phyloP scores from a whole-genome alignment of 2,329 filamentous ascomycete species.

The Hawksworthiomyces lignivorus region DNA sequence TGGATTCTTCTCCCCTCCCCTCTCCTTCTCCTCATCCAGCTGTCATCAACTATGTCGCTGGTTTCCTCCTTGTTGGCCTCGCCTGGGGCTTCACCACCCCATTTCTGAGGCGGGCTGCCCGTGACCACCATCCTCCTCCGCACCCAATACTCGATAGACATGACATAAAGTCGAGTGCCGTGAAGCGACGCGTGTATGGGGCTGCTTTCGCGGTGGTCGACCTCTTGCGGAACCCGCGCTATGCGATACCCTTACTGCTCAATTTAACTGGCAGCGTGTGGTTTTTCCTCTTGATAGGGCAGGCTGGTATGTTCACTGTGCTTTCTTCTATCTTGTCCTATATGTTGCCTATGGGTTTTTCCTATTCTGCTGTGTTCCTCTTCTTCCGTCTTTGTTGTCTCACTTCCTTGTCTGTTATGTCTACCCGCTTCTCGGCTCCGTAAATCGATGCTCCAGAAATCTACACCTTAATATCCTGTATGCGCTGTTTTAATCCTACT shows the following conservation, averaged over 20 bases:
- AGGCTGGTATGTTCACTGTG: conserved; percentile 81
- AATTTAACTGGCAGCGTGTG: conserved; percentile 91
- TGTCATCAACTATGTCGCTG: conserved; percentile 83
- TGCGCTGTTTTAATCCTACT: too few relatives aligned
- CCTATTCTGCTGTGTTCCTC: not conserved
- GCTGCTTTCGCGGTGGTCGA: conserved; percentile 70
- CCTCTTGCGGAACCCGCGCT: conserved; percentile 70
- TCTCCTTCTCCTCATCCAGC: too few relatives aligned
- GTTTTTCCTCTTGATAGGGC: conserved; percentile 92
- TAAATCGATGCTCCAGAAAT: too few relatives aligned
- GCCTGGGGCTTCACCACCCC: conserved; percentile 91
- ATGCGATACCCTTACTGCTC: conserved; percentile 74
- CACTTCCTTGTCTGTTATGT: too few relatives aligned
- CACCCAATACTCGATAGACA: conserved; percentile 47
- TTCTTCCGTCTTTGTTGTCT: not conserved
- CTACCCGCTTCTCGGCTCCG: too few relatives aligned
- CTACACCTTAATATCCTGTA: too few relatives aligned
- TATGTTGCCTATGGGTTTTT: conserved; percentile 2
- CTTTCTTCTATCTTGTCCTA: not conserved
- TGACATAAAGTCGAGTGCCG: conserved; percentile 47
- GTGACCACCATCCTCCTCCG: conserved; percentile 58
- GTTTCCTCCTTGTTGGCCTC: conserved; percentile 82
- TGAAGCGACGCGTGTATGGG: conserved; percentile 54
- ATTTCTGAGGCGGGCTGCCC: conserved; percentile 83
- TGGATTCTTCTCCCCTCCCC: too few relatives aligned